phyloP scores from a whole-genome alignment of 2,329 filamentous ascomycete species.

The Grosmannia clavigera region DNA sequence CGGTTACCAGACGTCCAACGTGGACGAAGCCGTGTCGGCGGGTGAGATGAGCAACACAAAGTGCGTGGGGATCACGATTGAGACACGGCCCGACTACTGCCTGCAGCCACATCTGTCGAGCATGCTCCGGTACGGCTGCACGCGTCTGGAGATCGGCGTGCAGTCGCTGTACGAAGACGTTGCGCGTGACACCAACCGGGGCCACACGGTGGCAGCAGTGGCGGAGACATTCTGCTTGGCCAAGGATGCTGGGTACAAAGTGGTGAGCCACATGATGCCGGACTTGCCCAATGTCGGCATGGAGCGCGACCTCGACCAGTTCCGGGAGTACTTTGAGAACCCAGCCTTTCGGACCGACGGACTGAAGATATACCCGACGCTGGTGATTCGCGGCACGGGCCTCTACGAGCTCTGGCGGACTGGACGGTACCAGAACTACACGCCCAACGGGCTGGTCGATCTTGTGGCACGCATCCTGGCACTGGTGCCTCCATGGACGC shows the following conservation, averaged over 20 bases:
- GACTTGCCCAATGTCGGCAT: slow-evolving; percentile 96
- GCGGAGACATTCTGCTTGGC: slow-evolving; percentile 95
- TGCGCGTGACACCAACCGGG: slow-evolving; percentile 92
- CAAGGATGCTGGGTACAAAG: slow-evolving; percentile 97
- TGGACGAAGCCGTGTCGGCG: slow-evolving; percentile 88
- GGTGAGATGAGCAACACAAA: slow-evolving; percentile 94
- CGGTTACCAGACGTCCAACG: slow-evolving; percentile 85
- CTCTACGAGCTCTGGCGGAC: slow-evolving; percentile 97
- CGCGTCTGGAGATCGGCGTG: slow-evolving; percentile 84
- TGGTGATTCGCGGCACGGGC: slow-evolving; percentile 92
- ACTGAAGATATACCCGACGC: slow-evolving; percentile 93
- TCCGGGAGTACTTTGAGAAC: slow-evolving; percentile 95
- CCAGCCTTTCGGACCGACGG: slow-evolving; percentile 93
- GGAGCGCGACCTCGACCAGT: slow-evolving; percentile 94
- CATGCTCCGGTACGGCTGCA: slow-evolving; percentile 98
- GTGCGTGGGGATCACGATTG: slow-evolving; percentile 96
- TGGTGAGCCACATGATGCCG: slow-evolving; percentile 99
- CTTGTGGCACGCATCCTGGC: slow-evolving; percentile 93
- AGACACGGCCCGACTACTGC: slow-evolving; percentile 94
- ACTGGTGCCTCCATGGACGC: slow-evolving; percentile 90
- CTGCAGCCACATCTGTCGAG: slow-evolving; percentile 86
- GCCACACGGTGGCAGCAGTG: slow-evolving; percentile 89
- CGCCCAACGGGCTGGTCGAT: slow-evolving; percentile 90
- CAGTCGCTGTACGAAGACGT: slow-evolving; percentile 97
- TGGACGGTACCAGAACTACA: slow-evolving; percentile 96